These are phyloP conservation scores for Cadophora malorum DNA, from an alignment of 2,329 filamentous ascomycete genomes.

Conservation along the genomic window DNA sequence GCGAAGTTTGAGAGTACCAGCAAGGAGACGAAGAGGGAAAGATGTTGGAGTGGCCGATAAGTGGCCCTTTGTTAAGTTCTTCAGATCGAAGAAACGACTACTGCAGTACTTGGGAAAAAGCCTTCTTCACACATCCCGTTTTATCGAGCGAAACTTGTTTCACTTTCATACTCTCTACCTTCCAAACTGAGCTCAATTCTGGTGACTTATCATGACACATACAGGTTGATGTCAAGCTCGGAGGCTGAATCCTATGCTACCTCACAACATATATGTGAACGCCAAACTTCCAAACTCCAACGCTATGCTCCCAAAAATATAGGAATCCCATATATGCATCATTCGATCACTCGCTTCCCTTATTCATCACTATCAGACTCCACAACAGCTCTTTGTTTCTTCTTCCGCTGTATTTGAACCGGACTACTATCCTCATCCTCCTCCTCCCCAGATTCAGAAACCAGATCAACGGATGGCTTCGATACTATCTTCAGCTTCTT, in stretches of 20 bases:
- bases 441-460: constrained; percentile 22
- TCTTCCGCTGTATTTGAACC: constrained; percentile 13
- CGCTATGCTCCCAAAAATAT: constrained; percentile 32
- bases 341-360: constrained; percentile 28
- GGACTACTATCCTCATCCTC: constrained; percentile 13
- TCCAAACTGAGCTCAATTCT: too few species aligned
- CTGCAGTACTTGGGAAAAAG: too few species aligned
- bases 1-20: too few species aligned
- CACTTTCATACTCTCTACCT: too few species aligned
- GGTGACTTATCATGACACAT: neutral
- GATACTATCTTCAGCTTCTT: constrained; percentile 19
- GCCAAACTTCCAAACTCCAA: constrained; percentile 29
- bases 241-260: neutral
- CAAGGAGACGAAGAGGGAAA: too few species aligned
- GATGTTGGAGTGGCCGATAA: too few species aligned
- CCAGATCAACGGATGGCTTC: neutral
- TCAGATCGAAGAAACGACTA: too few species aligned
- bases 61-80: too few species aligned
- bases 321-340: neutral
- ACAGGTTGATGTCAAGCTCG: neutral
- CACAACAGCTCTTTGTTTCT: constrained; percentile 29
- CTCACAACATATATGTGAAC: neutral
- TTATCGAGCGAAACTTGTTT: too few species aligned
- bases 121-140: too few species aligned
- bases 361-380: constrained; percentile 39